These are phyloP conservation scores for Trametes versicolor DNA, from an alignment of 1,284 basidiomycete genomes.

Conservation along the genomic window DNA sequence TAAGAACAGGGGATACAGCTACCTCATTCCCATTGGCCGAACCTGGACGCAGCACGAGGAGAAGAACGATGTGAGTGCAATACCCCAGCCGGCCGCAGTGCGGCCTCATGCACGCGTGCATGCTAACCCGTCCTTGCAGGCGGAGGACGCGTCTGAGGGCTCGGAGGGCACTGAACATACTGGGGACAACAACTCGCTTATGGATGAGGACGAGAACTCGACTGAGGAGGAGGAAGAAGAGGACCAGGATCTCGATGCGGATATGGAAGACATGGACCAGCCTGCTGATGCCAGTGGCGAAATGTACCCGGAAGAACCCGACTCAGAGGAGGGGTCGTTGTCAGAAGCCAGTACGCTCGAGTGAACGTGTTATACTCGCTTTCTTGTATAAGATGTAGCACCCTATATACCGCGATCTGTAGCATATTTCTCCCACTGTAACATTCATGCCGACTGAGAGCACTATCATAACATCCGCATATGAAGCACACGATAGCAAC, in stretches of 20 bases:
- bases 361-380: neutral
- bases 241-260: conserved; percentile 74
- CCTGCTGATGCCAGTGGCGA: conserved; percentile 53
- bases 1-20: conserved; percentile 71
- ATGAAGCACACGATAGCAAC: neutral
- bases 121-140: conserved; percentile 42
- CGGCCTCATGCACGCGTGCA: too few species aligned
- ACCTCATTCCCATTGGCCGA: conserved; percentile 77
- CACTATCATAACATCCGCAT: neutral
- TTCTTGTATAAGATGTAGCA: neutral
- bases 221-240: conserved; percentile 47
- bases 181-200: conserved; percentile 49
- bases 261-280: conserved; percentile 78
- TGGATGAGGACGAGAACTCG: conserved; percentile 47
- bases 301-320: conserved; percentile 43
- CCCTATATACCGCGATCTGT: neutral
- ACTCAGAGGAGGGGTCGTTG: conserved; percentile 20
- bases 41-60: conserved; percentile 80
- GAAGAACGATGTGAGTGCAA: conserved; percentile 75
- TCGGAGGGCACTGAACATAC: conserved; percentile 52
- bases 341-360: conserved; percentile 23
- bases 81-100: neutral
- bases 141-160: conserved; percentile 59
- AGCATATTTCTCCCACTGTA: neutral
- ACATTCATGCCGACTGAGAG: too few species aligned